Evolutionary conservation across 768 basidiomycete species (phyloP), one percentile per base, ranked within the genome.

Genomic region (Lactifluus pinguis): DNA sequence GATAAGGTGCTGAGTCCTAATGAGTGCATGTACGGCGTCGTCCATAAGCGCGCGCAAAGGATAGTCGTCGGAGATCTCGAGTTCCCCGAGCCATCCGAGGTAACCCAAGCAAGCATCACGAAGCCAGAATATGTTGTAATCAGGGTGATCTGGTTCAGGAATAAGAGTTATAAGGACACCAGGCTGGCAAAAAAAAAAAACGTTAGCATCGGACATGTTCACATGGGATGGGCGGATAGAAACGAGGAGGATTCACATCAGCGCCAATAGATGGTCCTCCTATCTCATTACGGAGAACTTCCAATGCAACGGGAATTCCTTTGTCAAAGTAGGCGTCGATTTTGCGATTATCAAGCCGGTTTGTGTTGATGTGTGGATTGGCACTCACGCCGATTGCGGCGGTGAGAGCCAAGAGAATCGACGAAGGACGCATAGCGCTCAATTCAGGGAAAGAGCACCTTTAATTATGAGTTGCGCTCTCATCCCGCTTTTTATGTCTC

Each of bases 1-100:
- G 39, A 25, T 21, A 6, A 59, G 57, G 11, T 63, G 62, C 34
- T 63, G 62, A 13, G 57, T 59, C 30, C 57, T 41, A 8, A 59
- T 39, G 0, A 59, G 42, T 3, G 52, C 52, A 9, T 42, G 56
- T 9, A 53, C 56, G 17, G 21, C 25, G 42, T 62, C 62, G 32
- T 63, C 62, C 45, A 55, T 45, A 38, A 45, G 10, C 21, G n/a
- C 13, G 21, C 62, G 62, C 48, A 63, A 42, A 36, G 29, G 10
- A 10, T 6, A 8, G 21, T 41, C 44, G n/a, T 42, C 29, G 32
- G 32, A 5, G 3, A 38, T 5, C 34, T 49, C 55, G 25, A 62
- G 55, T 52, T 58, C 61, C 44, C 14, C 19, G 29, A 63, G 14
- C 53, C 52, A 59, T 2, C 53, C 44, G 41, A 49, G 4, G 42